Evolutionary conservation across 1,284 basidiomycete species (phyloP), one percentile per base, ranked within the genome.

Genomic region (Ustilago nuda): DNA sequence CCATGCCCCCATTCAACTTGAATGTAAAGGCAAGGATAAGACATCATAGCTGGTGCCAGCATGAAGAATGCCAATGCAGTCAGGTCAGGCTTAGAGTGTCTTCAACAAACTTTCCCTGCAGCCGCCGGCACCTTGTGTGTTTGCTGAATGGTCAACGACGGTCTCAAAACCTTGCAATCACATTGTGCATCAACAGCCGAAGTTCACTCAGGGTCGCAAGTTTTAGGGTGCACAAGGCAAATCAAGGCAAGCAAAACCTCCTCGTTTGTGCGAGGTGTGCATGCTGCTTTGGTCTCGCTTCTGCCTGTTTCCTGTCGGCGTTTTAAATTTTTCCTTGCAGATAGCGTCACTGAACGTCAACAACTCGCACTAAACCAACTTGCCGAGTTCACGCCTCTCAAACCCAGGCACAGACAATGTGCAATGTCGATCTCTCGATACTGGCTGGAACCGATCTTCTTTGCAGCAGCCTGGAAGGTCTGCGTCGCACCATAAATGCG

Each of bases 301-400:
- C 45, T 51, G 23, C 39, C n/a, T 23, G 32, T 52, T 45, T 27
- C 37, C 30, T 52, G 48, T 60, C 57, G 36, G 57, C 17, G 57
- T 60, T 43, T 46, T 19, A 51, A 60, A 52, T n/a, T 33, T 52
- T 41, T 27, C 45, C 45, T 19, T 48, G n/a, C n/a, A 17, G 23
- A 30, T 27, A 48, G 45, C 45, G 45, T 48, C 45, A 48, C 45
- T 27, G n/a, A 27, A 27, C 35, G 35, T 36, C 52, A 17, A 19
- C 37, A 27, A 27, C 23, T 27, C 23, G 23, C 23, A 39, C 54
- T 54, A 19, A 54, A 32, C 36, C 30, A 52, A 35, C 13, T 52
- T 36, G 51, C 32, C 33, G 51, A 52, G 45, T 36, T n/a, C 51
- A 36, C 35, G 15, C 36, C 51, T 32, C 4, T 15, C 39, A 41